A percentile compares a stretch with the other conserved stretches of the same genome.
phyloP scores from a whole-genome alignment of 2,329 filamentous ascomycete genomes.

The Biscogniauxia marginata region DNA sequence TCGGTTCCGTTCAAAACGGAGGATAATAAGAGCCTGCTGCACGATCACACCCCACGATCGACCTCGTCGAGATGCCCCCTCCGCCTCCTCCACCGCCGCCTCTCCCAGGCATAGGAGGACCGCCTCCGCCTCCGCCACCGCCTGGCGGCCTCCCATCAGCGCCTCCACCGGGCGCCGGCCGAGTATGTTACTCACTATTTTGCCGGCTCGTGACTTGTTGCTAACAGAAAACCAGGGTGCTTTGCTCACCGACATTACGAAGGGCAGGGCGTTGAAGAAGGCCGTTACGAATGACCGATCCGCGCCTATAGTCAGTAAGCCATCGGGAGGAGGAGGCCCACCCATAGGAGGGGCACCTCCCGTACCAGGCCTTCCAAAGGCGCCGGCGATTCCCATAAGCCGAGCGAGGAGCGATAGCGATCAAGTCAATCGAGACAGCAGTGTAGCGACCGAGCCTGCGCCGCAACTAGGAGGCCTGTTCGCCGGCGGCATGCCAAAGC shows the following conservation, averaged over 20 bases:
- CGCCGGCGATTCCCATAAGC: slow-evolving; percentile 63
- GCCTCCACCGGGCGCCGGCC: slow-evolving; percentile 53
- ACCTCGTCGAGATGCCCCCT: slow-evolving; percentile 42
- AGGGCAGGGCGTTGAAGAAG: slow-evolving; percentile 79
- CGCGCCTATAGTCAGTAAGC: slow-evolving; percentile 65
- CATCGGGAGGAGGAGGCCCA: slow-evolving; percentile 54
- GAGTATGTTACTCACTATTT: slow-evolving; percentile 52
- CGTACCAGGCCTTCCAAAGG: slow-evolving; percentile 62
- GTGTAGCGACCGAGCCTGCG: slow-evolving; percentile 52
- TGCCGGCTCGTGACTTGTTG: background rate
- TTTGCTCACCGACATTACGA: slow-evolving; percentile 81
- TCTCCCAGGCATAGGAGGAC: slow-evolving; percentile 53
- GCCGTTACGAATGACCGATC: slow-evolving; percentile 90
- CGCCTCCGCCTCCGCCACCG: slow-evolving; percentile 65
- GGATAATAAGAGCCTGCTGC: background rate
- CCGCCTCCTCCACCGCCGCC: slow-evolving; percentile 71
- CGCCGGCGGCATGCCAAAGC: slow-evolving; percentile 90
- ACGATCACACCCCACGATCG: background rate
- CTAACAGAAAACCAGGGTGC: slow-evolving; percentile 62
- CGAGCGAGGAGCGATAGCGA: slow-evolving; percentile 85
- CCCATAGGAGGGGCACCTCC: slow-evolving; percentile 76
- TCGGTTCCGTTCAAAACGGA: background rate
- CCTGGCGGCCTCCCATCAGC: slow-evolving; percentile 59
- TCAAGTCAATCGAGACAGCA: slow-evolving; percentile 49
- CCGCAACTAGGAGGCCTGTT: slow-evolving; percentile 88